Base-by-base conservation (phyloP, 257 asterid genomes). In the Misopates orontium region DNA sequence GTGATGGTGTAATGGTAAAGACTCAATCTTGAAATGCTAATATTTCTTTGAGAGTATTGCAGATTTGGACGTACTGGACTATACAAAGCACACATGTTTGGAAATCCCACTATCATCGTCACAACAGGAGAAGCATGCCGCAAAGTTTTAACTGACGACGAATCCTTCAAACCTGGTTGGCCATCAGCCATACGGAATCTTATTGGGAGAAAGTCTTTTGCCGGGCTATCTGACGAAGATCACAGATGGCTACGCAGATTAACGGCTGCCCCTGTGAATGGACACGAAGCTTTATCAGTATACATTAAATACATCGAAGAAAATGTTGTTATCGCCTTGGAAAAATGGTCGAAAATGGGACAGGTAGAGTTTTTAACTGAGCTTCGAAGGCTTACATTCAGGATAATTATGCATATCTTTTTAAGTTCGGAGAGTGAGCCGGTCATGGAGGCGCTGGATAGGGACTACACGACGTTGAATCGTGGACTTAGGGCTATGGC, bases 121-220 rank as follows among this genome's bases (percentile, higher is more conserved):
- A 87, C 98, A 18, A 79, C 85, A 1, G 86, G 91, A 45, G 97
- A 93, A 63, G 83, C 78, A n/a, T 87, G 97, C 68, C 81, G 83
- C 59, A 89, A 21, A 69, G 90, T 89, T 21, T 64, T 93, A 60
- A 73, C 78, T 0, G 98, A 93, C 17, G 98, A 93, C 10, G 97
- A 87, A 55, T 70, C 94, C 60, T 93, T 93, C 83, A 76, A 73
- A 71, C 96, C 96, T 0, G 99, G 99, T 1, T 93, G 99, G 99
- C 99, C 97, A 11, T 36, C 74, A 10, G 61, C 99, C 15, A 86
- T 97, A 0, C 18, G 55, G 71, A 62, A 80, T 65, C 99, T 93
- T 23, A 90, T 90, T 12, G 99, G 99, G 31, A 77, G 68, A 56
- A 87, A 87, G 53, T 90, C 99, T 0, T 93, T 93, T 8, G 71